Base-by-base conservation (phyloP, 192 early-diverging fungal species). In the Cetraspora pellucida region DNA sequence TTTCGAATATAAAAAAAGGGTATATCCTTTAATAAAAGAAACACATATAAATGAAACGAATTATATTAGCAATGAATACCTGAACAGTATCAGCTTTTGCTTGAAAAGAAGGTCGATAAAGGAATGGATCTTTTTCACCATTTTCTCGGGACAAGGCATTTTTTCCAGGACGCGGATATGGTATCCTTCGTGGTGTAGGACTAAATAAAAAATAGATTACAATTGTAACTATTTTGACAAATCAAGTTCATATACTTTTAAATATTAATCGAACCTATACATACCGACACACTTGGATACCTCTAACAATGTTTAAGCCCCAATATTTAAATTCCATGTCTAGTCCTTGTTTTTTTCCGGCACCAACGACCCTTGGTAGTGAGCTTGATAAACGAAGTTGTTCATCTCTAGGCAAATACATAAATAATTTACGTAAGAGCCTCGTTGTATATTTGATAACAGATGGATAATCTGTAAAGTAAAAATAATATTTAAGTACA, bases 71-170 rank as follows among this genome's bases (percentile, higher is more conserved):
- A 43, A 49, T 37, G 46, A 19, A 79, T 67, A 82, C 77, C 71
- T 84, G 84, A 64, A 82, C 80, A n/a, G 84, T 83, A 71, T 76
- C 81, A 55, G 78, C 82, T 70, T 84, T 84, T 66, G 90, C 91
- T 49, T 89, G 81, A 59, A 87, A 86, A 82, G 88, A 94, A 6
- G 93, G 91, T 74, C 91, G 93, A 79, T 95, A 93, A 43, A 95
- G 84, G 78, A 95, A 95, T n/a, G 91, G 88, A 68, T 31, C 31
- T 37, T 74, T 70, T 60, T 78, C 64, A 70, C 72, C 28, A 69
- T 68, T 31, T 57, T 64, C 74, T 83, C 67, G n/a, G 72, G 50
- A 82, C 68, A 77, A 82, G 37, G 37, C 37, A 11, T 78, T 80
- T 13, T 84, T 80, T 57, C 77, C 77, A 21, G 85, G 81, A 81